These are phyloP conservation scores for Linnemannia zychae DNA, from an alignment of 192 early-diverging fungal species.

Conservation along the genomic window DNA sequence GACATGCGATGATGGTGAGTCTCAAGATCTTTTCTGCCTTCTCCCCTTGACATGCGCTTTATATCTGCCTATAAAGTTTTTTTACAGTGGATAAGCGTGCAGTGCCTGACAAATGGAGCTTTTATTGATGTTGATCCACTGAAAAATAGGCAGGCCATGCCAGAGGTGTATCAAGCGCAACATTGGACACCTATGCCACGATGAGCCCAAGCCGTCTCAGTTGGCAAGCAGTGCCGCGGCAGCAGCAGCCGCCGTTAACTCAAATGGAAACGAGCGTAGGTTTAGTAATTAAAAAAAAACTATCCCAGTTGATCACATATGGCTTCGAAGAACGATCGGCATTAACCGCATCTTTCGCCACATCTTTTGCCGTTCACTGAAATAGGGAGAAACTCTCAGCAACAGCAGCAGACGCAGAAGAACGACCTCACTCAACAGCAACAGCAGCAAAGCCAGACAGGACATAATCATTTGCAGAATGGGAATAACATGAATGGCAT, in stretches of 20 bases:
- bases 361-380: background rate
- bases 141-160: slow-evolving; percentile 82
- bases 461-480: slow-evolving; percentile 12
- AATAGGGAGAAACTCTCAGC: background rate
- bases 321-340: too few relatives aligned
- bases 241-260: slow-evolving; percentile 10
- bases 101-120: background rate
- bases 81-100: background rate
- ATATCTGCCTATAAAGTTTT: background rate
- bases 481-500: slow-evolving; percentile 8
- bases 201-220: slow-evolving; percentile 77
- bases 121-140: background rate
- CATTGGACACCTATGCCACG: slow-evolving; percentile 92
- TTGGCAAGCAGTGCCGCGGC: slow-evolving; percentile 7
- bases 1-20: slow-evolving; percentile 89
- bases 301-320: too few relatives aligned
- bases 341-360: too few relatives aligned
- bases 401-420: slow-evolving; percentile 17
- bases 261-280: slow-evolving; percentile 3
- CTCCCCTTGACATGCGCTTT: background rate
- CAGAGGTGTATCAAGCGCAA: slow-evolving; percentile 95
- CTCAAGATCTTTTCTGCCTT: slow-evolving; percentile 17
- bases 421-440: slow-evolving; percentile 15
- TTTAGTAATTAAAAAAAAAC: background rate
- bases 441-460: slow-evolving; percentile 25